These are phyloP conservation scores for Tylopilus felleus DNA, from an alignment of 768 basidiomycete genomes.

Conservation along the genomic window DNA sequence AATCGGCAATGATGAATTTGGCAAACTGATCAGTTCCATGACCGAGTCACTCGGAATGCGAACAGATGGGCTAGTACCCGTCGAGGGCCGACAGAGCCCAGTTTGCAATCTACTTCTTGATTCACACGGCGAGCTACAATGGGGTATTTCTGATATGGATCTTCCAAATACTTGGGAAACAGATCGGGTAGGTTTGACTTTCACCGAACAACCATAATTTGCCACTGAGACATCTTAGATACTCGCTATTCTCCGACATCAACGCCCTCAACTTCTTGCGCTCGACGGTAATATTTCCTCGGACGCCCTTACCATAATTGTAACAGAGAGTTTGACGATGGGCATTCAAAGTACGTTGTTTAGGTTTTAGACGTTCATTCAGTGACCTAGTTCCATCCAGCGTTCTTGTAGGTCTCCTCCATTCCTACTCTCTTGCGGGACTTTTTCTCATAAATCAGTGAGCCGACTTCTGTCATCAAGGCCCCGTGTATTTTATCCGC, in stretches of 20 bases:
- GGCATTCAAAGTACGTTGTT: slow-evolving; percentile 51
- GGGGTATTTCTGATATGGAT: slow-evolving; percentile 93
- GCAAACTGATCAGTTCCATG: slow-evolving; percentile 58
- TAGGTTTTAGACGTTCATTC: not conserved
- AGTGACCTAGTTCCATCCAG: slow-evolving; percentile 35
- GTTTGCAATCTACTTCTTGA: slow-evolving; percentile 88
- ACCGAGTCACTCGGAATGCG: slow-evolving; percentile 68
- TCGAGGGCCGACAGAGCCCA: slow-evolving; percentile 51
- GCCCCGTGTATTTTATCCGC: slow-evolving; percentile 67
- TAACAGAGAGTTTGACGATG: slow-evolving; percentile 47
- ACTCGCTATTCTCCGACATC: slow-evolving; percentile 42
- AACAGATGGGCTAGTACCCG: slow-evolving; percentile 67
- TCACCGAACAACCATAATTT: not conserved
- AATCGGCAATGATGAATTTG: slow-evolving; percentile 76
- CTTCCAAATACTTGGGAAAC: slow-evolving; percentile 51
- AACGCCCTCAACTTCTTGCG: slow-evolving; percentile 58
- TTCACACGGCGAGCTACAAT: slow-evolving; percentile 60
- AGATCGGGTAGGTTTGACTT: slow-evolving; percentile 37
- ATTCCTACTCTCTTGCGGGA: slow-evolving; percentile 3
- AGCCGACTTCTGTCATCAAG: slow-evolving; percentile 91
- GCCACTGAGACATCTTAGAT: slow-evolving; percentile 39
- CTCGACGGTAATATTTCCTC: slow-evolving; percentile 75
- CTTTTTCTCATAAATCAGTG: slow-evolving; percentile 46
- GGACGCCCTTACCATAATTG: slow-evolving; percentile 46
- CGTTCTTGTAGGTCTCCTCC: slow-evolving; percentile 62